Percentiles rank a stretch among this genome's conserved stretches.
phyloP scores from a whole-genome alignment of 352 stramenopile genomes.

The Aphanomyces cochlioides region DNA sequence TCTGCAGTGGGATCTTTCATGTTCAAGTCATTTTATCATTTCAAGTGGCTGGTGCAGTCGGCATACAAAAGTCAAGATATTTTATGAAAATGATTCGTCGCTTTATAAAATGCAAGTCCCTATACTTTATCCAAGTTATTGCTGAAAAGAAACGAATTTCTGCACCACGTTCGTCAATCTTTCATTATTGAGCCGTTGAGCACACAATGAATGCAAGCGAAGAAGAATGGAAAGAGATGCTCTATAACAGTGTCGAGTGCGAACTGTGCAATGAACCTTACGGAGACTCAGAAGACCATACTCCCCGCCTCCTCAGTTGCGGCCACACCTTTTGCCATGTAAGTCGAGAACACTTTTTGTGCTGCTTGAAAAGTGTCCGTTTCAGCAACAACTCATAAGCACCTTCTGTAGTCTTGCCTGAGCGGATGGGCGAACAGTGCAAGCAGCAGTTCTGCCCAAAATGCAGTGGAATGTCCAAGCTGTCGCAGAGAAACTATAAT shows the following conservation, averaged over 20 bases:
- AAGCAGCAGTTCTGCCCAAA: slow-evolving; percentile 14
- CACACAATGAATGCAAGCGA: slow-evolving; percentile 16
- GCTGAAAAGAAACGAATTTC: neutral
- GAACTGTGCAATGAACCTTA: slow-evolving; percentile 85
- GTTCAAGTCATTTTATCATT: too few species aligned
- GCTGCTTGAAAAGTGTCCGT: neutral
- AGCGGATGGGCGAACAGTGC: slow-evolving; percentile 17
- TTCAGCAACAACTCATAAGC: neutral
- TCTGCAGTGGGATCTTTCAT: too few species aligned
- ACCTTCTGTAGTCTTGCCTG: slow-evolving; percentile 12
- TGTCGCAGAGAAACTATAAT: slow-evolving; percentile 55
- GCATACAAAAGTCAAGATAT: neutral
- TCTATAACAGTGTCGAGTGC: slow-evolving; percentile 76
- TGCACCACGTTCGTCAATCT: neutral
- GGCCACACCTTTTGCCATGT: slow-evolving; percentile 84
- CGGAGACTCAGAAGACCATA: slow-evolving; percentile 60
- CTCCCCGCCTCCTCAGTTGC: slow-evolving; percentile 66
- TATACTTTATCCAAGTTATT: neutral
- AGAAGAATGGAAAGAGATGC: slow-evolving; percentile 58
- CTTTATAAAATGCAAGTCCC: neutral
- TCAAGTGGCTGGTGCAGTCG: neutral
- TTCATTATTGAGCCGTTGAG: neutral
- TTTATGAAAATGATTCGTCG: slow-evolving; percentile 3
- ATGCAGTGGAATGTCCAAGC: slow-evolving; percentile 63
- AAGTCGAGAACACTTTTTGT: slow-evolving; percentile 18